phyloP scores from a whole-genome alignment of 1,139 yeast species.

The Saccharomyces hybrid region DNA sequence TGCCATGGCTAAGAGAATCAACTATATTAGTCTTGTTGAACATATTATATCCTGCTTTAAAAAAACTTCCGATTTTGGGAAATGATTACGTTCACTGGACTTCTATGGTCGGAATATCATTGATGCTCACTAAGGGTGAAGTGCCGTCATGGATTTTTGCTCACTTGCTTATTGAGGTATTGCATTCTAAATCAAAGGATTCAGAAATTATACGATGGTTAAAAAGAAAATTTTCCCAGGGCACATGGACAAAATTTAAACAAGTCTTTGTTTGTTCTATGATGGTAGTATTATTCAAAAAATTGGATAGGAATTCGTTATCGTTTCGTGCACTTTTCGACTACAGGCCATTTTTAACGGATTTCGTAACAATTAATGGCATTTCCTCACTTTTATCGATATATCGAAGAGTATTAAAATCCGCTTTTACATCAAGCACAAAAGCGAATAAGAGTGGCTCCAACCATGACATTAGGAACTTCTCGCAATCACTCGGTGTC shows the following conservation, averaged over 20 bases:
- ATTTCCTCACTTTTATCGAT: slow-evolving; percentile 16
- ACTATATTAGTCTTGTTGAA: not conserved
- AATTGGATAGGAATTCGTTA: slow-evolving; percentile 1
- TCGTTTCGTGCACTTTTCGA: slow-evolving; percentile 11
- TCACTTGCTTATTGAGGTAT: not conserved
- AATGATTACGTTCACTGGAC: not conserved
- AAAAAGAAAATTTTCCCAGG: not conserved
- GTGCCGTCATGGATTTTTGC: not conserved
- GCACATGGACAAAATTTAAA: slow-evolving; percentile 3
- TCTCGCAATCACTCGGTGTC: slow-evolving; percentile 1
- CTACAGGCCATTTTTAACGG: slow-evolving; percentile 11
- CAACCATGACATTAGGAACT: not conserved
- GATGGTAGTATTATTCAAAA: slow-evolving; percentile 11
- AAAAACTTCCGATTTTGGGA: not conserved
- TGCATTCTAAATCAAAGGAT: not conserved
- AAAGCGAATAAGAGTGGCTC: not conserved
- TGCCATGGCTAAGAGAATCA: not conserved
- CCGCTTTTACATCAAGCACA: slow-evolving; percentile 5
- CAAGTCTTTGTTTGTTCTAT: slow-evolving; percentile 13
- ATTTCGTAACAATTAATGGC: slow-evolving; percentile 14
- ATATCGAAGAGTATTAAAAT: slow-evolving; percentile 10
- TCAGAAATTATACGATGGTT: not conserved
- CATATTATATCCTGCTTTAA: not conserved
- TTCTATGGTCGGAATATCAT: not conserved
- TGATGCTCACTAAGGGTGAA: not conserved